Base-by-base conservation (phyloP, 352 stramenopile species). In the Globisporangium emineosum region DNA sequence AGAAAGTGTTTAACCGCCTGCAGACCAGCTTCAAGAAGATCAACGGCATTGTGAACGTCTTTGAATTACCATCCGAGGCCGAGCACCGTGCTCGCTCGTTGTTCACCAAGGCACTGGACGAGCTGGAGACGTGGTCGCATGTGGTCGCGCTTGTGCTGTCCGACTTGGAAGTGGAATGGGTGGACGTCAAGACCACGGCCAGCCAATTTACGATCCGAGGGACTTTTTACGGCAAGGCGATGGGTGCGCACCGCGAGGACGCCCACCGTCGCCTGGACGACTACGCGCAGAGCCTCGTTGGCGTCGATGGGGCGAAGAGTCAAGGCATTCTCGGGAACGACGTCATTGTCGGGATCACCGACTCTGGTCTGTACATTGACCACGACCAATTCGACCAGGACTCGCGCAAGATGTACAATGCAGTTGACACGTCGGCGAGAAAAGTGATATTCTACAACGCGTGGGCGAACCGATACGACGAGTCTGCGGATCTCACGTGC, bases 381-480 rank as follows among this genome's bases (percentile, higher is more conserved):
- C 86, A 94, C 60, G 86, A 94, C 57, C 85, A 94, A 64, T 91
- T 94, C 45, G 78, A 94, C 64, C 86, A 94, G 64, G 57, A 69
- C 2, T 75, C 77, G 42, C 83, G 78, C 55, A 63, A 60, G 47
- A 77, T 92, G 32, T 92, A 78, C 57, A 69, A 64, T 0, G 49
- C 67, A 19, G 68, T 73, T 9, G 70, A 86, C 47, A 64, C 70
- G 17, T 71, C 62, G 1, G 83, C 83, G 13, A 79, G 83, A 42
- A 90, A 94, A 62, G 83, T 94, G 15, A 81, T 94, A 7, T 85
- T 78, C 60, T 94, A 94, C 70, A 88, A 94, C 66, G 75, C 71
- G 1, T 91, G 80, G 83, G 81, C 80, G 35, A 85, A 94, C 55
- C 62, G 64, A 37, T 71, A 70, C 9, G 86, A 94, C 57, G 78